These are phyloP conservation scores for Globisporangium emineosum DNA, from an alignment of 352 stramenopile genomes.

Conservation along the genomic window DNA sequence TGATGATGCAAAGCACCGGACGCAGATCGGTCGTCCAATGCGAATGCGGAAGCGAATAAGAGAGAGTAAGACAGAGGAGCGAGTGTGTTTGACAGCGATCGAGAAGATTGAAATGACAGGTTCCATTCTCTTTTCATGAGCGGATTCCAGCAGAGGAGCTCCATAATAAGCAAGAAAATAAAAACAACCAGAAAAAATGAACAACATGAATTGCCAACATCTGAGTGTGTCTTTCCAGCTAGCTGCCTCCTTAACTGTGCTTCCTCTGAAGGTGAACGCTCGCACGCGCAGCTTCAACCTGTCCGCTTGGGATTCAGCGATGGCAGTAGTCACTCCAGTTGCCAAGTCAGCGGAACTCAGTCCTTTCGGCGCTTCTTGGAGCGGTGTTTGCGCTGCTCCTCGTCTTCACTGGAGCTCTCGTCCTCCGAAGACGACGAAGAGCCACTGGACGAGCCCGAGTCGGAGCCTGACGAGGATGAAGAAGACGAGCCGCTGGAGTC, in stretches of 20 bases:
- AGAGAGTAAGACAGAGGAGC: background rate
- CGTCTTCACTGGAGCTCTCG: slow-evolving; percentile 19
- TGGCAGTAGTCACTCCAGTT: background rate
- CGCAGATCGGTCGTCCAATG: background rate
- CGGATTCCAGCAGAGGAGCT: background rate
- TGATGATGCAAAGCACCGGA: background rate
- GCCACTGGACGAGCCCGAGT: slow-evolving; percentile 25
- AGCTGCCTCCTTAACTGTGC: background rate
- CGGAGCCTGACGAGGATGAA: slow-evolving; percentile 6
- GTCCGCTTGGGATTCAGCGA: background rate
- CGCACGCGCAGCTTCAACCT: background rate
- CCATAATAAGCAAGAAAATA: background rate
- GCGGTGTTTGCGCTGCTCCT: slow-evolving; percentile 19
- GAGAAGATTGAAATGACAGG: background rate
- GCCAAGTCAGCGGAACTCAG: slow-evolving; percentile 10
- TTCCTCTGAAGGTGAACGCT: background rate
- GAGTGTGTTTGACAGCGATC: background rate
- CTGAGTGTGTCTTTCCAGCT: background rate
- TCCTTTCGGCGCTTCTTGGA: slow-evolving; percentile 44
- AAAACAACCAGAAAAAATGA: slow-evolving; percentile 12
- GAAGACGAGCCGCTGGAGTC: slow-evolving; percentile 23
- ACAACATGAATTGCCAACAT: background rate
- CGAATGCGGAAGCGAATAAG: background rate
- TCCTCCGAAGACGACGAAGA: slow-evolving; percentile 21
- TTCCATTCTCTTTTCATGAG: background rate